phyloP scores from a whole-genome alignment of 2,329 filamentous ascomycete species.

The Claviceps pusilla region DNA sequence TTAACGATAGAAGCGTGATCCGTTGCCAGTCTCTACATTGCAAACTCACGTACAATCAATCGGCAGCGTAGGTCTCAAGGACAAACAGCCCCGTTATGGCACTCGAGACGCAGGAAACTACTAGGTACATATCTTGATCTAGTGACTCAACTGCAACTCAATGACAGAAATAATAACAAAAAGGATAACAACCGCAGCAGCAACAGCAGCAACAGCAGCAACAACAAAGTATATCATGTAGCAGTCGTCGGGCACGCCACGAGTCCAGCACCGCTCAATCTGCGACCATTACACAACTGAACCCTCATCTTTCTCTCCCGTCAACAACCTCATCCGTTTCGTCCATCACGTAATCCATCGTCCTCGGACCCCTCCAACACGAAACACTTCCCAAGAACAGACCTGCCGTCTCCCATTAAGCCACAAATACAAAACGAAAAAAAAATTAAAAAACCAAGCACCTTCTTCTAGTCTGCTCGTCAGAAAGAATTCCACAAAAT shows the following conservation, averaged over 20 bases:
- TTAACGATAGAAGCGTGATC: no score
- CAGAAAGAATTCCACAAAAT: background rate
- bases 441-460: slow-evolving; percentile 11
- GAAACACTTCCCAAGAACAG: slow-evolving; percentile 17
- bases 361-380: slow-evolving; percentile 13
- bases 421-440: slow-evolving; percentile 16
- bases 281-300: slow-evolving; percentile 10
- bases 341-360: slow-evolving; percentile 15
- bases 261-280: slow-evolving; percentile 15
- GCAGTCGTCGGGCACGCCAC: slow-evolving; percentile 25
- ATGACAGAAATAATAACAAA: slow-evolving; percentile 21
- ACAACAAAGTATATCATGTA: slow-evolving; percentile 31
- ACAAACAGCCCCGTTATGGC: background rate
- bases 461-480: slow-evolving; percentile 3
- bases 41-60: no score
- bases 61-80: no score
- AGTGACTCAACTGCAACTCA: background rate
- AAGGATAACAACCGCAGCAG: slow-evolving; percentile 20
- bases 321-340: slow-evolving; percentile 5
- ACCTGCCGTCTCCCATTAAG: slow-evolving; percentile 15
- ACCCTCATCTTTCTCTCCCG: slow-evolving; percentile 8
- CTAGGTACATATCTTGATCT: slow-evolving; percentile 4
- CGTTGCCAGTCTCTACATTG: no score
- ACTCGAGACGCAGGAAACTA: background rate
- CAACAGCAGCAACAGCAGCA: slow-evolving; percentile 18